phyloP scores from a whole-genome alignment of 345 rosid genomes.

The Kandelia obovata region DNA sequence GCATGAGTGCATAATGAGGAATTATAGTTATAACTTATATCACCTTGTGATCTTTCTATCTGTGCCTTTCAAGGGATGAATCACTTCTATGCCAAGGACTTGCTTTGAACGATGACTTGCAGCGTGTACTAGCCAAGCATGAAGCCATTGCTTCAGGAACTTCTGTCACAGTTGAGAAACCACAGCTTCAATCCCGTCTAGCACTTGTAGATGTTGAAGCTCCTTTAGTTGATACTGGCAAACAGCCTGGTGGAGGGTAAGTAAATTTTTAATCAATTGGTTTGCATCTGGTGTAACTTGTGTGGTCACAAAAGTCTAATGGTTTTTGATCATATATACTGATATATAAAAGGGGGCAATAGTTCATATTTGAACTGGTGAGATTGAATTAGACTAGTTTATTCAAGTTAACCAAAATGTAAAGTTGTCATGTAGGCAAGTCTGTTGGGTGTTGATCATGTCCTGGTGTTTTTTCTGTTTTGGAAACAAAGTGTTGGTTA shows the following conservation, averaged over 20 bases:
- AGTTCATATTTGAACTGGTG: background rate
- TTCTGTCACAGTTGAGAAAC: slow-evolving; percentile 41
- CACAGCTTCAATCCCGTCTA: slow-evolving; percentile 51
- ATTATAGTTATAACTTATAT: background rate
- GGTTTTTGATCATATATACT: too few species aligned
- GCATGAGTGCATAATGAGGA: background rate
- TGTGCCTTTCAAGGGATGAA: slow-evolving; percentile 68
- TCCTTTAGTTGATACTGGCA: slow-evolving; percentile 79
- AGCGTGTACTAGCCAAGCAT: slow-evolving; percentile 82
- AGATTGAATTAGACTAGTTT: background rate
- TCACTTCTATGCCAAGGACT: slow-evolving; percentile 87
- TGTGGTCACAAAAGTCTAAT: background rate
- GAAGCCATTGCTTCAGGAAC: slow-evolving; percentile 79
- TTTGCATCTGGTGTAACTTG: slow-evolving; percentile 1
- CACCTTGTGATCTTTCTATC: background rate
- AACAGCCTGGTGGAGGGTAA: slow-evolving; percentile 52
- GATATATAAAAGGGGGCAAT: too few species aligned
- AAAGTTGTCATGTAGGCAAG: background rate
- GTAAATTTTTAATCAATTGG: slow-evolving; percentile 16
- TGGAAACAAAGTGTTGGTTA: background rate
- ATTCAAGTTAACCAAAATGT: background rate
- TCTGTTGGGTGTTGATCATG: background rate
- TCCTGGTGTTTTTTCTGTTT: background rate
- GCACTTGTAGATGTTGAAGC: slow-evolving; percentile 54
- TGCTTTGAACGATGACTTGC: slow-evolving; percentile 93